Conservation (phyloP, 495 filamentous ascomycete species). For the Talaromyces liani region DNA sequence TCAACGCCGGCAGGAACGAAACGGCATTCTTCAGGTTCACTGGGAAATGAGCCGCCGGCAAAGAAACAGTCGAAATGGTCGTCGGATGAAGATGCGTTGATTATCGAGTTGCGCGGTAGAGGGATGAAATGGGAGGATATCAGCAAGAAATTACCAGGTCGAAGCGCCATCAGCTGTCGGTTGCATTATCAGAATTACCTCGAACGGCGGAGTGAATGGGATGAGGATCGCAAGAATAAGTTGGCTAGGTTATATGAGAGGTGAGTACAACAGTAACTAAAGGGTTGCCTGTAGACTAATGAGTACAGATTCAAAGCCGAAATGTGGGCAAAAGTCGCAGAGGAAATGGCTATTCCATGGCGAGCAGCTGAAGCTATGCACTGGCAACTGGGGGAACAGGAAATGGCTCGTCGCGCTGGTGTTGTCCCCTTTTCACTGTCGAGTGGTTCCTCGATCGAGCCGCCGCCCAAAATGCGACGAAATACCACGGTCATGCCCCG, state of each 20-base stretch:
- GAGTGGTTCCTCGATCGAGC: slow-evolving; percentile 49
- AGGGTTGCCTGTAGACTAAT: neutral
- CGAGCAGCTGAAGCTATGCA: slow-evolving; percentile 95
- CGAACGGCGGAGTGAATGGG: slow-evolving; percentile 84
- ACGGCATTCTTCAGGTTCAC: slow-evolving; percentile 24
- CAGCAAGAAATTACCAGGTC: slow-evolving; percentile 77
- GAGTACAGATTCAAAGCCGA: slow-evolving; percentile 79
- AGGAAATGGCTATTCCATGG: slow-evolving; percentile 96
- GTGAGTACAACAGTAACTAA: slow-evolving; percentile 41
- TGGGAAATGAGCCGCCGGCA: slow-evolving; percentile 56
- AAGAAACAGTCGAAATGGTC: slow-evolving; percentile 98
- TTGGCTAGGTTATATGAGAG: slow-evolving; percentile 90
- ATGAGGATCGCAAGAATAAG: slow-evolving; percentile 96
- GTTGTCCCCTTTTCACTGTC: slow-evolving; percentile 72
- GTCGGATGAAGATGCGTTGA: slow-evolving; percentile 78
- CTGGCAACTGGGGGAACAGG: slow-evolving; percentile 88
- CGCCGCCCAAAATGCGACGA: slow-evolving; percentile 35
- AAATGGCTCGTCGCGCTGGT: slow-evolving; percentile 87
- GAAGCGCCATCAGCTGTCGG: slow-evolving; percentile 87
- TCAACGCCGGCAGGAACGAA: neutral
- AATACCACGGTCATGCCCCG: slow-evolving; percentile 35
- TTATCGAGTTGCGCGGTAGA: slow-evolving; percentile 78
- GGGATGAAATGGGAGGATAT: slow-evolving; percentile 99
- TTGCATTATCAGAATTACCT: slow-evolving; percentile 97
- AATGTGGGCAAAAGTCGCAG: slow-evolving; percentile 91